A percentile compares a stretch with the other conserved stretches of the same genome.
Conservation (phyloP, 2,329 filamentous ascomycete genomes). For the Nemania sp. region DNA sequence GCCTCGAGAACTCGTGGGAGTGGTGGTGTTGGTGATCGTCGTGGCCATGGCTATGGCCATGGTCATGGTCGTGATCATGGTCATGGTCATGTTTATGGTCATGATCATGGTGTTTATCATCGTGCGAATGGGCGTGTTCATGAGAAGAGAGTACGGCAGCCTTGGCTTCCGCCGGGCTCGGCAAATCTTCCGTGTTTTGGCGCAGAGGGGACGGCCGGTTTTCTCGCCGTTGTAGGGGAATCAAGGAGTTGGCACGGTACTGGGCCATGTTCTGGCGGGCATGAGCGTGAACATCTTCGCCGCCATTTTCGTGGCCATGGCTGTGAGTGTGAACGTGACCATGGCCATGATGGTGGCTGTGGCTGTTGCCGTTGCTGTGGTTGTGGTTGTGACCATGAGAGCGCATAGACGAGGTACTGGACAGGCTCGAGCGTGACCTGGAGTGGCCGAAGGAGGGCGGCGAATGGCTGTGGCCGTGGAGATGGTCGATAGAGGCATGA, state of each 20-base stretch:
- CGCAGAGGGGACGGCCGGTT: slow-evolving; percentile 42
- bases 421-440: slow-evolving; percentile 40
- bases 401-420: slow-evolving; percentile 35
- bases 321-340: slow-evolving; percentile 29
- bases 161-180: slow-evolving; percentile 30
- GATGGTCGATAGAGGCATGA: slow-evolving; percentile 42
- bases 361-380: slow-evolving; percentile 34
- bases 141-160: slow-evolving; percentile 20
- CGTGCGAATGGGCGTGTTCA: slow-evolving; percentile 33
- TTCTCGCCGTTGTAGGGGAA: slow-evolving; percentile 41
- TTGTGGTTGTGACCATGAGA: slow-evolving; percentile 39
- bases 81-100: slow-evolving; percentile 37
- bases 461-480: slow-evolving; percentile 45
- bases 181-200: slow-evolving; percentile 36
- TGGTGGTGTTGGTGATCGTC: slow-evolving; percentile 36
- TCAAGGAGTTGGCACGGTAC: slow-evolving; percentile 42
- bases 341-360: slow-evolving; percentile 25
- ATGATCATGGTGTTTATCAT: slow-evolving; percentile 32
- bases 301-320: slow-evolving; percentile 4
- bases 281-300: slow-evolving; percentile 26
- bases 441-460: slow-evolving; percentile 48
- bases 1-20: slow-evolving; percentile 57
- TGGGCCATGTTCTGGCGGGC: slow-evolving; percentile 38
- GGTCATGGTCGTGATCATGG: slow-evolving; percentile 37
- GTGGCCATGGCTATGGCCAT: slow-evolving; percentile 38